Evolutionary conservation across 2,329 filamentous ascomycete genomes (phyloP), one percentile per base, ranked within the genome.

Genomic region (Thyridium curvatum): DNA sequence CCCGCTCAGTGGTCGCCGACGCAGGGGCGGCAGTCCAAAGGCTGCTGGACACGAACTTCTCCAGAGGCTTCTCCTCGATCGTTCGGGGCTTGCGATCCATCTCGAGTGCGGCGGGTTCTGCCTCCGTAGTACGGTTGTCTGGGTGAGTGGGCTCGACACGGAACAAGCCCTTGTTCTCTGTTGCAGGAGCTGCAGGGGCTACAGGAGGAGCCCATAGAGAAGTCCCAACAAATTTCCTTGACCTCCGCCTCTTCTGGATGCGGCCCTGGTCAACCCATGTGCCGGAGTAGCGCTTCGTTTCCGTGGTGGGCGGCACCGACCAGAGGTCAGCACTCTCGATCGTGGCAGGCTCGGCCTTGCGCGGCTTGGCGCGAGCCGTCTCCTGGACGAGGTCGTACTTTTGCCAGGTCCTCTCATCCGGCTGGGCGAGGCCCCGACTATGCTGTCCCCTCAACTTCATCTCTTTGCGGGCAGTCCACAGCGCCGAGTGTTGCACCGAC

Each of bases 331-430:
- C 37, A 17, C 44, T 46, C 43, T 64, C 54, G 29, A 69, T 53
- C 3, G 18, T 21, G 12, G 48, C 40, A 12, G 55, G 47, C 34
- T 58, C 54, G 9, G 53, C 43, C 26, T 46, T 46, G 28, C 52
- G 55, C 10, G 51, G 46, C 35, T 56, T 54, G 12, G 54, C 41
- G 38, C 61, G 62, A 3, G 42, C 38, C 28, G 51, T 52, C 14
- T 44, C 48, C 16, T 50, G 41, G 15, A 52, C 42, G 8, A 47
- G 46, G 30, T 58, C 48, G 39, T 66, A 65, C 30, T 44, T 44
- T 30, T 54, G 51, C 65, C 64, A 68, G n/a, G 48, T 53, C 14
- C 48, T 43, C 29, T 52, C 47, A 40, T 64, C 60, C 13, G 62
- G 63, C 45, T 69, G 61, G 16, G 58, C 53, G 8, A 64, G 52